Conservation (phyloP, 495 filamentous ascomycete genomes). For the Delitschia confertaspora region DNA sequence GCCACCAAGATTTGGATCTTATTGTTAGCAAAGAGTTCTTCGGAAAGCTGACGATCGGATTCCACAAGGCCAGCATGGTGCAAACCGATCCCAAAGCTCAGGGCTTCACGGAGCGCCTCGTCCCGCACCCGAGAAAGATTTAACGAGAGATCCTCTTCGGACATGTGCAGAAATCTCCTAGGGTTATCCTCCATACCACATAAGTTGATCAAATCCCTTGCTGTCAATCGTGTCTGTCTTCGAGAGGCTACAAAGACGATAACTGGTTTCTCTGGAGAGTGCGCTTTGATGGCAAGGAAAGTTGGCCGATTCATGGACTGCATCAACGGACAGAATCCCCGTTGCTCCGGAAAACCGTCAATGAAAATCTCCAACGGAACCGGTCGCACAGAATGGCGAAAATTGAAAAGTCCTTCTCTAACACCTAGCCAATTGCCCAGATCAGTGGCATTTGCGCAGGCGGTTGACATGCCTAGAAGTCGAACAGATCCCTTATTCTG, state of each 20-base stretch:
- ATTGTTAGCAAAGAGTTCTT: constrained; percentile 94
- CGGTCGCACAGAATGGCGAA: constrained; percentile 93
- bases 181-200: constrained; percentile 99
- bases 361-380: constrained; percentile 95
- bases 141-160: constrained; percentile 82
- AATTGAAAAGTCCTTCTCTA: constrained; percentile 95
- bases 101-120: constrained; percentile 77
- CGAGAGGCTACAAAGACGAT: constrained; percentile 98
- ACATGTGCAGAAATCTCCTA: constrained; percentile 82
- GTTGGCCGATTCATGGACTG: constrained; percentile 98
- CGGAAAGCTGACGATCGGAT: constrained; percentile 78
- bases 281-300: constrained; percentile 90
- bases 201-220: constrained; percentile 90
- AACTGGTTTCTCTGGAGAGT: constrained; percentile 91
- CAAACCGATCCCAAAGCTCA: constrained; percentile 93
- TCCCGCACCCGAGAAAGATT: constrained; percentile 83
- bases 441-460: constrained; percentile 91
- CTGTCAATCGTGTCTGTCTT: constrained; percentile 87
- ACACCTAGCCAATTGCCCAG: constrained; percentile 95
- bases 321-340: constrained; percentile 96
- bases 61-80: constrained; percentile 97
- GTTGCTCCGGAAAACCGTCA: constrained; percentile 90
- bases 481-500: constrained; percentile 82
- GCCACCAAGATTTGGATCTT: constrained; percentile 96
- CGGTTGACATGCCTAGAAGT: constrained; percentile 95